Base-by-base conservation (phyloP, 2,329 filamentous ascomycete genomes). In the Aspergillus pseudotamarii region DNA sequence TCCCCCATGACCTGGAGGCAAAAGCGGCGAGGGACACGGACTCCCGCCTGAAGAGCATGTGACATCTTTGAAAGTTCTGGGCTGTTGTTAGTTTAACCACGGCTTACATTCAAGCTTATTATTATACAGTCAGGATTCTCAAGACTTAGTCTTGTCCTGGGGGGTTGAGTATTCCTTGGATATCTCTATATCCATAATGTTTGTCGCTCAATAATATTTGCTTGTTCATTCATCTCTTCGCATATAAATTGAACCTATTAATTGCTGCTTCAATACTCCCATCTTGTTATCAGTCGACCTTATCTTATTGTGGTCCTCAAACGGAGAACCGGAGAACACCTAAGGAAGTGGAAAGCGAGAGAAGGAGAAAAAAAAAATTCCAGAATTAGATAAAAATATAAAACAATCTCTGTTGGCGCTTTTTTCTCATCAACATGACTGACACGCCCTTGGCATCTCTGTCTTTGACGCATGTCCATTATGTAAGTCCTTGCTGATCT, bases 401-500 rank as follows among this genome's bases (percentile, higher is more conserved):
- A 19, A 8, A 8, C 3, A 19, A n/a, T 41, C 8, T 41, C 8
- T 8, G 30, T 23, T 30, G 51, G 28, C n/a, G n/a, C n/a, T 23
- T 51, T 28, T 9, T 19, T 16, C 50, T 14, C 32, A 12, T 19
- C 62, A 68, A 58, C 41, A 76, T 74, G 70, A 70, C 68, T 38
- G 77, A 80, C 61, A 71, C 74, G 60, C 88, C 91, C 46, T 83
- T 98, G 62, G 93, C 94, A 58, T 98, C 94, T 28, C 86, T 99
- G 65, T 97, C 94, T 58, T 82, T 99, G 70, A 98, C 95, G 12
- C 94, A 98, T 81, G 94, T 98, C 71, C 92, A 95, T 83, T 98
- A 98, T 85, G 94, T 96, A 81, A 74, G 88, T 79, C n/a, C 16
- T 21, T 46, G 34, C 26, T 14, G 12, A 12, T 38, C 21, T 28